Percentiles rank a stretch among this genome's conserved stretches.
Conservation (phyloP, 2,329 filamentous ascomycete genomes). For the Alternaria angustiovoidea region DNA sequence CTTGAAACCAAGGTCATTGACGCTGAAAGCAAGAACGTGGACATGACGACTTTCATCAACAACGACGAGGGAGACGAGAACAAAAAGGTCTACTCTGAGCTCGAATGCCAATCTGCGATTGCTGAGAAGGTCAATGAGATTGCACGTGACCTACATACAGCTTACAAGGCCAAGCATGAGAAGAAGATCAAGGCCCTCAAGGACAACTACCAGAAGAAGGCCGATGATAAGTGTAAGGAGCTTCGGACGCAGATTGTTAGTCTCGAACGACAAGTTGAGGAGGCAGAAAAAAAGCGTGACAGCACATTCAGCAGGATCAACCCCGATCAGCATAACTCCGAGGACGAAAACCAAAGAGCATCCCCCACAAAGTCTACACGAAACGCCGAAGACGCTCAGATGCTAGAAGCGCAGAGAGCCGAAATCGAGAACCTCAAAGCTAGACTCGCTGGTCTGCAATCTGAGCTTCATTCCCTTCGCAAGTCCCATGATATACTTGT, state of each 20-base stretch:
- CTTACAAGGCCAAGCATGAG: constrained; percentile 98
- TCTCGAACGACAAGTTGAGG: constrained; percentile 76
- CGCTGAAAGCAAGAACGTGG: constrained; percentile 74
- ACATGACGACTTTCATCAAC: constrained; percentile 66
- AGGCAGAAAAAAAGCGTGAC: constrained; percentile 71
- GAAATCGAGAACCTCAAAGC: constrained; percentile 76
- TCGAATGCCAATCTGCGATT: constrained; percentile 69
- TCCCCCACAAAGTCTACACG: constrained; percentile 13
- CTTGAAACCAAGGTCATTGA: constrained; percentile 60
- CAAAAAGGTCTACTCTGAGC: constrained; percentile 50
- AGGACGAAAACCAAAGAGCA: constrained; percentile 15
- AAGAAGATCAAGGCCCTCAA: constrained; percentile 92
- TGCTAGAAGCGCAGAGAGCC: constrained; percentile 69
- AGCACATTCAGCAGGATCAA: constrained; percentile 68
- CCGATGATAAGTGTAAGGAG: constrained; percentile 86
- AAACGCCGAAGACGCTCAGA: constrained; percentile 54
- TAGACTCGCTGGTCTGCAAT: constrained; percentile 76
- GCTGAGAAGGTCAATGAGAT: constrained; percentile 84
- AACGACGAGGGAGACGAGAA: constrained; percentile 46
- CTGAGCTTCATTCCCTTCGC: constrained; percentile 74
- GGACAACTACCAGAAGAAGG: constrained; percentile 80
- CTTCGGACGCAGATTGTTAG: constrained; percentile 76
- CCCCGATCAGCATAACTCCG: constrained; percentile 28
- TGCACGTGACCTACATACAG: constrained; percentile 81
- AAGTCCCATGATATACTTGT: constrained; percentile 73